Evolutionary conservation across 129 eudicot genomes (phyloP), one percentile per base, ranked within the genome.

Genomic region (Oenanthe sinensis): DNA sequence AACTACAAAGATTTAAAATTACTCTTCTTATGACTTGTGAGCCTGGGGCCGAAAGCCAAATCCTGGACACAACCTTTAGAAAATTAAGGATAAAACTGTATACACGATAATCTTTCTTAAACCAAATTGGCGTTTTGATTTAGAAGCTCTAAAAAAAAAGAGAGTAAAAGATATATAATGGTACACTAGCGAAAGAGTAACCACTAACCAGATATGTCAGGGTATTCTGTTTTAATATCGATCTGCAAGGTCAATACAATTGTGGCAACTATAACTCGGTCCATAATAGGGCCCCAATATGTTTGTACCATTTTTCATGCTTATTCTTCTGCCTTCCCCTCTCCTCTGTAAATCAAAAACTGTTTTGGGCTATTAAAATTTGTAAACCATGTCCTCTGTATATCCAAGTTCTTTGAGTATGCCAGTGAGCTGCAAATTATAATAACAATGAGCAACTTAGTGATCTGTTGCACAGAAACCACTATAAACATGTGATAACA

Each of bases 351-450:
- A 33, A 67, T 67, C 72, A 67, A 33, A 62, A 26, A 65, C 71
- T 26, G 17, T 58, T 72, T 7, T 72, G 48, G n/a, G 55, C 8
- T 19, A 14, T 80, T 76, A 96, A 75, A 96, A 96, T 77, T 96
- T 96, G 97, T 96, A 96, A 74, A 92, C 99, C 97, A 96, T 90
- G 72, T 83, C 87, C 83, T 89, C 91, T 24, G 97, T 90, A 83
- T 92, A 92, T 73, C 99, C 99, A 76, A 92, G 89, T 26, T 92
- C 99, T 89, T 96, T 89, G 83, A 96, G 96, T 84, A 96, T 73
- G 76, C 99, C 99, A 7, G 85, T 76, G 46, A 95, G 82, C 98
- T 93, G 90, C 85, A 74, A 6, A 83, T 28, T 15, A 67, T 67
- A 6, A 67, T 67, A 6, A 28, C 8, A 30, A 30, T 12, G 14